These are phyloP conservation scores for Eimeria zaria DNA, from an alignment of 169 alveolate genomes.

Conservation along the genomic window DNA sequence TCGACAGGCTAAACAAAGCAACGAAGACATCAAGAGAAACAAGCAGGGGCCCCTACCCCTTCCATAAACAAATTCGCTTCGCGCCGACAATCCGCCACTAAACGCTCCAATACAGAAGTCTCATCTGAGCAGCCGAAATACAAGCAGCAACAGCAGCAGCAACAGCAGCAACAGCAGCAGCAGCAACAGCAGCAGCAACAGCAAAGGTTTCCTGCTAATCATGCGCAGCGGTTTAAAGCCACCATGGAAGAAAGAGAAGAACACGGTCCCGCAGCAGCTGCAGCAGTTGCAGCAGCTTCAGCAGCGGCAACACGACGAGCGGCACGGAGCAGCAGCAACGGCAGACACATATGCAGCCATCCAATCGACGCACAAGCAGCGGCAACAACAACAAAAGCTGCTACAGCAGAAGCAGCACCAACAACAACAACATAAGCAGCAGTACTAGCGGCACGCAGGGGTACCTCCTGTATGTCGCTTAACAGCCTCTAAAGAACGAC, in stretches of 20 bases:
- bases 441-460: background rate
- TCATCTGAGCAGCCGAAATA: background rate
- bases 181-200: slow-evolving; percentile 13
- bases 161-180: slow-evolving; percentile 32
- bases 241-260: background rate
- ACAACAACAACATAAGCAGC: background rate
- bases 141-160: slow-evolving; percentile 10
- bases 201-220: background rate
- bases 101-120: slow-evolving; percentile 4
- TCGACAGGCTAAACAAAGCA: too few relatives aligned
- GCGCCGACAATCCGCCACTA: slow-evolving; percentile 31
- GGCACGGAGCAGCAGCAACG: background rate
- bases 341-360: background rate
- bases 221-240: background rate
- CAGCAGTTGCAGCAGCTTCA: background rate
- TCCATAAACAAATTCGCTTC: slow-evolving; percentile 2
- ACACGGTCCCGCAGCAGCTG: background rate
- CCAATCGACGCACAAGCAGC: background rate
- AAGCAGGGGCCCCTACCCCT: background rate
- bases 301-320: background rate
- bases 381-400: background rate
- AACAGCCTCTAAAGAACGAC: background rate
- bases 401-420: background rate
- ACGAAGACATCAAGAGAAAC: background rate
- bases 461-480: slow-evolving; percentile 33